Percentiles rank a stretch among this genome's conserved stretches.
Conservation (phyloP, 768 basidiomycete genomes). For the Nevesoporus exiguus region DNA sequence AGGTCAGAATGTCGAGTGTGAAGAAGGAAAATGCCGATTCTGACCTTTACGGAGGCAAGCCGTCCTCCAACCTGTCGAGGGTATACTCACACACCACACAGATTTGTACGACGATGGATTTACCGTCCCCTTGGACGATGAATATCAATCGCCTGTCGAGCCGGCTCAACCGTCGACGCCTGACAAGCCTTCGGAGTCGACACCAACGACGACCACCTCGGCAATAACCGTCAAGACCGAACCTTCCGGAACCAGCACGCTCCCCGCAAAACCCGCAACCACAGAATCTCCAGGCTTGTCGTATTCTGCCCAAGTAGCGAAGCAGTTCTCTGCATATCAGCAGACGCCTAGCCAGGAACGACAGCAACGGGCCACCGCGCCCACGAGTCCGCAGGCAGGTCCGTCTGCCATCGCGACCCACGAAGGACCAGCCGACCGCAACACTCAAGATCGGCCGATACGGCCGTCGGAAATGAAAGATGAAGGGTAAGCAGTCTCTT, state of each 20-base stretch:
- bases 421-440: slow-evolving; percentile 30
- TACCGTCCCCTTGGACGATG: slow-evolving; percentile 31
- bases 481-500: slow-evolving; percentile 63
- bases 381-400: slow-evolving; percentile 25
- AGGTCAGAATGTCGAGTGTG: slow-evolving; percentile 16
- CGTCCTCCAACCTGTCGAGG: neutral
- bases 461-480: slow-evolving; percentile 77
- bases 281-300: slow-evolving; percentile 38
- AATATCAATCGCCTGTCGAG: slow-evolving; percentile 28
- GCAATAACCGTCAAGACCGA: slow-evolving; percentile 23
- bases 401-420: slow-evolving; percentile 36
- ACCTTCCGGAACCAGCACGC: slow-evolving; percentile 16
- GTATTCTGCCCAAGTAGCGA: slow-evolving; percentile 63
- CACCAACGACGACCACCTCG: slow-evolving; percentile 17
- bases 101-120: slow-evolving; percentile 54
- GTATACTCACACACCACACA: slow-evolving; percentile 20
- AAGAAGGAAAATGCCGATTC: slow-evolving; percentile 36
- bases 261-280: slow-evolving; percentile 29
- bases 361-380: slow-evolving; percentile 38
- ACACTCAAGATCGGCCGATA: slow-evolving; percentile 48
- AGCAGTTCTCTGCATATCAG: slow-evolving; percentile 61
- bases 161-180: slow-evolving; percentile 20
- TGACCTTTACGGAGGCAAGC: slow-evolving; percentile 47
- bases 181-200: slow-evolving; percentile 16
- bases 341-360: slow-evolving; percentile 66